phyloP scores from a whole-genome alignment of 2,329 filamentous ascomycete genomes.

The Shiraia bambusicola region DNA sequence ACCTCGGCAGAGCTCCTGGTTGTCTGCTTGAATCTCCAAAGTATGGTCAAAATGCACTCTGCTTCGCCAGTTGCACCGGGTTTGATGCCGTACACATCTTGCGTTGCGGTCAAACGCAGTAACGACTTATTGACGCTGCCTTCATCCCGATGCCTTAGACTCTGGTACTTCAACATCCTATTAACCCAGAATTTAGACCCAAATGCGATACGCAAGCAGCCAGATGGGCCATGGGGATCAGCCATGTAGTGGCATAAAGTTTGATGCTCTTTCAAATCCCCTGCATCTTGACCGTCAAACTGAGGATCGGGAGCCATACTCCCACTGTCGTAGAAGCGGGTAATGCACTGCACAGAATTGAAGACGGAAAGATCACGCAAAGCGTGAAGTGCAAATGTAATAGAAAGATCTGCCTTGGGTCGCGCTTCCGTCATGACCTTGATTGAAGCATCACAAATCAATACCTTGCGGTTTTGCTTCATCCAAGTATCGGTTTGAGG shows the following conservation, averaged over 20 bases:
- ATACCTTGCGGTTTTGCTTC: slow-evolving; percentile 34
- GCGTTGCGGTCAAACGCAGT: slow-evolving; percentile 43
- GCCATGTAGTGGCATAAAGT: slow-evolving; percentile 23
- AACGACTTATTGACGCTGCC: slow-evolving; percentile 36
- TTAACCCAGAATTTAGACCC: slow-evolving; percentile 49
- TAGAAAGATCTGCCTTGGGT: slow-evolving; percentile 36
- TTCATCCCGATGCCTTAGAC: slow-evolving; percentile 19
- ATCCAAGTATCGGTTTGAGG: slow-evolving; percentile 21
- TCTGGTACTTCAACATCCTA: slow-evolving; percentile 35
- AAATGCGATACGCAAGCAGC: slow-evolving; percentile 40
- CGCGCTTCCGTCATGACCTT: slow-evolving; percentile 44
- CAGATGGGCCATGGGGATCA: slow-evolving; percentile 14
- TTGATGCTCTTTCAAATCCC: slow-evolving; percentile 25
- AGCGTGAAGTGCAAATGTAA: slow-evolving; percentile 38
- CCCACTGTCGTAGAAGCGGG: slow-evolving; percentile 39
- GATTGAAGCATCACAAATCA: slow-evolving; percentile 47
- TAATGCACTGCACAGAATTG: slow-evolving; percentile 35
- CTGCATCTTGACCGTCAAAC: slow-evolving; percentile 18
- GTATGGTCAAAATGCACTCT: slow-evolving; percentile 39
- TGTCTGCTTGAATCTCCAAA: slow-evolving; percentile 42
- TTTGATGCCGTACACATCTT: slow-evolving; percentile 45
- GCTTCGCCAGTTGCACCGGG: slow-evolving; percentile 21
- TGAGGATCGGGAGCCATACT: slow-evolving; percentile 24
- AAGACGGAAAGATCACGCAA: slow-evolving; percentile 34
- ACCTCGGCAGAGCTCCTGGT: slow-evolving; percentile 22